A percentile compares a stretch with the other conserved stretches of the same genome.
Conservation (phyloP, 208 protist species). For the Trypanosoma platydactyli region DNA sequence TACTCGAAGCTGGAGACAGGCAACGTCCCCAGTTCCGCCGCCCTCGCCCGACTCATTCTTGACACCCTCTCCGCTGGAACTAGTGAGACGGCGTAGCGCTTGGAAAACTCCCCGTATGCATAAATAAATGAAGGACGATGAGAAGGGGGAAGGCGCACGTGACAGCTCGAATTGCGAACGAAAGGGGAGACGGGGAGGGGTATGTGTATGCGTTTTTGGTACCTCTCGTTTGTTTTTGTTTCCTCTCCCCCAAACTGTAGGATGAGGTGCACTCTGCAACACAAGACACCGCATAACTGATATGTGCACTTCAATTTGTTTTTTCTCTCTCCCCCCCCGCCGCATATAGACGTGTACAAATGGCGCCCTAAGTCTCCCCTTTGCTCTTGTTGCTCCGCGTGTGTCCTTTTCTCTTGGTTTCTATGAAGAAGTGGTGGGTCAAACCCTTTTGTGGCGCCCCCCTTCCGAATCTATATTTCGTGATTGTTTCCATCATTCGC, state of each 20-base stretch:
- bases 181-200: no score
- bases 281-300: no score
- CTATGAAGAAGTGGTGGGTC: slow-evolving; percentile 25
- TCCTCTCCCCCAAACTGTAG: no score
- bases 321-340: background rate
- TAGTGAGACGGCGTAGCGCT: background rate
- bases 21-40: slow-evolving; percentile 26
- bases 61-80: background rate
- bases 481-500: background rate
- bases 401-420: slow-evolving; percentile 1
- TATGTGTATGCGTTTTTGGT: no score
- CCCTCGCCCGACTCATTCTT: slow-evolving; percentile 31
- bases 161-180: no score
- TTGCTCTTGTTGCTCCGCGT: slow-evolving; percentile 2
- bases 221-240: no score
- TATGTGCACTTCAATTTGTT: background rate
- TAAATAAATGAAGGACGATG: background rate
- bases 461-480: slow-evolving; percentile 21
- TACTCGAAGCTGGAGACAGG: slow-evolving; percentile 67
- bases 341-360: no score
- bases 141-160: background rate
- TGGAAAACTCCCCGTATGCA: background rate
- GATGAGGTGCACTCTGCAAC: no score
- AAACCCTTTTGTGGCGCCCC: slow-evolving; percentile 23
- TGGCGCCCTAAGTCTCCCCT: background rate